phyloP scores from a whole-genome alignment of 2,329 filamentous ascomycete genomes.

The Alternaria sp. region DNA sequence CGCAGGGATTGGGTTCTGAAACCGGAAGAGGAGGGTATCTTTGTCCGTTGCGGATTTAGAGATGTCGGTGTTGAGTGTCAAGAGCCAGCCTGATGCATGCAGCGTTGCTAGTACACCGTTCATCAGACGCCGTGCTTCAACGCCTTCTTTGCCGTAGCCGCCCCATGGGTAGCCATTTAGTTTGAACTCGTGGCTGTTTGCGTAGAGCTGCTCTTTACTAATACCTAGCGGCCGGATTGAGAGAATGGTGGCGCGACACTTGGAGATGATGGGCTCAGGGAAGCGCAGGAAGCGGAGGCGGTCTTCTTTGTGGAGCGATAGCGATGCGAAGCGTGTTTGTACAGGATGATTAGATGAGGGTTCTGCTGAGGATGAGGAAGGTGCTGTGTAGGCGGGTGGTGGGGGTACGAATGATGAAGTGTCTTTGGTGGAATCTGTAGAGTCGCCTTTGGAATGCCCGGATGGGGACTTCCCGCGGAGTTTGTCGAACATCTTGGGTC shows the following conservation, averaged over 20 bases:
- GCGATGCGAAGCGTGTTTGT: conserved; percentile 31
- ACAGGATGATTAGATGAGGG: conserved; percentile 12
- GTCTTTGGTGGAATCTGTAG: conserved; percentile 7
- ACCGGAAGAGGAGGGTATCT: conserved; percentile 49
- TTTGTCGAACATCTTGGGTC: conserved; percentile 20
- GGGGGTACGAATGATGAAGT: conserved; percentile 1
- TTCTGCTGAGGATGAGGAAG: conserved; percentile 6
- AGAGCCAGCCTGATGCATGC: conserved; percentile 46
- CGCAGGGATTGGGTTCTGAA: conserved; percentile 44
- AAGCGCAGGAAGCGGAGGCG: conserved; percentile 48
- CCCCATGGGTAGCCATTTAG: conserved; percentile 47
- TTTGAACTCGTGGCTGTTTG: conserved; percentile 48
- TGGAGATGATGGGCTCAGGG: conserved; percentile 31
- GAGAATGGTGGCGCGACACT: conserved; percentile 32
- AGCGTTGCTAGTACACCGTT: conserved; percentile 34
- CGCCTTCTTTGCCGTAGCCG: conserved; percentile 31
- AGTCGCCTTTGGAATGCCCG: conserved; percentile 16
- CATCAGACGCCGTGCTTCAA: conserved; percentile 42
- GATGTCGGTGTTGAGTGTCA: conserved; percentile 47
- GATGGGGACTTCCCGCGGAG: conserved; percentile 18
- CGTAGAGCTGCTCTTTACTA: conserved; percentile 40
- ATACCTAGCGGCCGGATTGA: conserved; percentile 40
- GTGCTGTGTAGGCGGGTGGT: conserved; percentile 14
- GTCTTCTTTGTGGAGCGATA: conserved; percentile 32
- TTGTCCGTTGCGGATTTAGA: conserved; percentile 33